Base-by-base conservation (phyloP, 2,329 filamentous ascomycete genomes). In the Kalaharituber pfeilii region DNA sequence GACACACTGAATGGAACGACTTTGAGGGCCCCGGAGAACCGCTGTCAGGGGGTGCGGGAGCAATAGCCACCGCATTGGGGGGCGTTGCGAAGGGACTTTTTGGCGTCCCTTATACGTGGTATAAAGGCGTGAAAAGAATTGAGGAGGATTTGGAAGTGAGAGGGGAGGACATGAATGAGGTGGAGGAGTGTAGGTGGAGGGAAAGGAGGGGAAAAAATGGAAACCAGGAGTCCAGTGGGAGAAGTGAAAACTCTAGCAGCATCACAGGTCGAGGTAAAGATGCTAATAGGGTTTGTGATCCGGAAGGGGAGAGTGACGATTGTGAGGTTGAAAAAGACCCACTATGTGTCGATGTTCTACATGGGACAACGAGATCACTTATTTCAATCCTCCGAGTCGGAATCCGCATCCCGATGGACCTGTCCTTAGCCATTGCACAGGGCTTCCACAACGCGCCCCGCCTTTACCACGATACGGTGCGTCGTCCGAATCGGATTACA, bases 1-100 rank as follows among this genome's bases (percentile, higher is more conserved):
- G 82, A 7, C 80, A 83, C 62, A 77, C 75, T 51, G 81, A 84
- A 61, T 86, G 82, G 80, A 84, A 84, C 60, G 82, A 86, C 62
- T 86, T 85, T 62, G 80, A 83, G 60, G 83, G 83, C 0, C 81
- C 82, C 0, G 82, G 82, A 0, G 82, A 86, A 63, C 82, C 82
- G 0, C 69, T 86, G 11, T 83, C 81, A 0, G 82, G 81, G 2
- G 69, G 76, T 3, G 76, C 77, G 29, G 76, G 77, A 9, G 80
- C 80, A 0, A 61, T 85, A 3, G 71, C 76, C n/a, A 80, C 82
- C 24, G 82, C 77, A 30, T 80, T 95, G 53, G 73, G 75, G 1
- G 74, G 77, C 30, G 71, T 80, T 1, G 76, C 80, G 25, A 70
- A 73, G n/a, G 81, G 82, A 0, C 69, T 84, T 15, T 79, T 76